phyloP scores from a whole-genome alignment of 768 basidiomycete genomes.

The Chalciporus piperatus region DNA sequence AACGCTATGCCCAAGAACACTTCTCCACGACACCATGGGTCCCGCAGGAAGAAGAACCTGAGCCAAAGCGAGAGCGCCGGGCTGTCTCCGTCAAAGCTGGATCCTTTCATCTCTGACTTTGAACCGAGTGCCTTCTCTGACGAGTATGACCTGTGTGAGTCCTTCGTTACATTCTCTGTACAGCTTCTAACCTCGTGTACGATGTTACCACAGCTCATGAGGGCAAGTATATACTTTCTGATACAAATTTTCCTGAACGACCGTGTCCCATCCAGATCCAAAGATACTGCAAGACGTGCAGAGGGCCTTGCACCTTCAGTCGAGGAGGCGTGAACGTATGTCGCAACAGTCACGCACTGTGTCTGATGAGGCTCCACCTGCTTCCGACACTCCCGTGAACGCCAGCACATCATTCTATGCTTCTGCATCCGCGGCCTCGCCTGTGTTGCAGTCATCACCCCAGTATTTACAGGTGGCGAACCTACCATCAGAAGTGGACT shows the following conservation, averaged over 20 bases:
- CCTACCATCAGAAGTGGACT: slow-evolving; percentile 55
- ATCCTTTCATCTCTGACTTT: slow-evolving; percentile 31
- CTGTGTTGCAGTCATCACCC: slow-evolving; percentile 17
- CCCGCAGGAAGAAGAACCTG: slow-evolving; percentile 19
- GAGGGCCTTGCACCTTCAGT: slow-evolving; percentile 68
- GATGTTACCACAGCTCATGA: slow-evolving; percentile 55
- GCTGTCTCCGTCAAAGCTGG: slow-evolving; percentile 25
- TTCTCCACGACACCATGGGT: slow-evolving; percentile 12
- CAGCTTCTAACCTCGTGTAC: slow-evolving; percentile 11
- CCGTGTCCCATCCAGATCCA: slow-evolving; percentile 51
- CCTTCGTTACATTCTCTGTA: slow-evolving; percentile 1
- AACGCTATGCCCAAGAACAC: slow-evolving; percentile 14
- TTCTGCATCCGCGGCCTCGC: slow-evolving; percentile 28
- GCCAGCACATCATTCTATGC: slow-evolving; percentile 27
- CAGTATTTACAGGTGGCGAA: slow-evolving; percentile 16
- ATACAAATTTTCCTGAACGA: slow-evolving; percentile 11
- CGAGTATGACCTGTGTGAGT: slow-evolving; percentile 77
- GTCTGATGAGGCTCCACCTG: slow-evolving; percentile 22
- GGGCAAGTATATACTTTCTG: slow-evolving; percentile 44
- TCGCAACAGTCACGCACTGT: slow-evolving; percentile 22
- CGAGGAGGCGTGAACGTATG: slow-evolving; percentile 65
- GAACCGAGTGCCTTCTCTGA: slow-evolving; percentile 56
- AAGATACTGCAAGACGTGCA: slow-evolving; percentile 78
- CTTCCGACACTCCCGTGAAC: slow-evolving; percentile 26
- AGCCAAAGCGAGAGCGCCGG: slow-evolving; percentile 12